Percentiles rank a stretch among this genome's conserved stretches.
Conservation (phyloP, 768 basidiomycete genomes). For the Infundibulicybe gibba region DNA sequence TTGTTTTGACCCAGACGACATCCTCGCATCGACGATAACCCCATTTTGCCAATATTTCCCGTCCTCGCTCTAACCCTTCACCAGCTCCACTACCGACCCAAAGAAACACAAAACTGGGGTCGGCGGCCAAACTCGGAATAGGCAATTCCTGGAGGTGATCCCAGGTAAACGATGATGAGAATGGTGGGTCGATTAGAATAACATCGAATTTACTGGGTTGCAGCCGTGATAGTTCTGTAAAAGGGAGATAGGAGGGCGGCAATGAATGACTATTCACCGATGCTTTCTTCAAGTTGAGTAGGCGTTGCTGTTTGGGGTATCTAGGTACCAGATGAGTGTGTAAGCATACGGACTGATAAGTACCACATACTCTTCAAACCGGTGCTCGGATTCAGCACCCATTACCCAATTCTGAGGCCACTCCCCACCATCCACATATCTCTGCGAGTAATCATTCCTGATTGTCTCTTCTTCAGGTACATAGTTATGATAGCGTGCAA, state of each 20-base stretch:
- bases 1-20: constrained; percentile 98
- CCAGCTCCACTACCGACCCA: constrained; percentile 94
- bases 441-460: constrained; percentile 89
- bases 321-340: constrained; percentile 33
- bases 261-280: constrained; percentile 69
- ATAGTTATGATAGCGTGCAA: constrained; percentile 74
- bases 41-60: constrained; percentile 91
- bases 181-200: constrained; percentile 88
- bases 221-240: constrained; percentile 50
- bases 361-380: constrained; percentile 88
- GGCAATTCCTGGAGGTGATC: constrained; percentile 80
- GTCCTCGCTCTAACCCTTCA: constrained; percentile 87
- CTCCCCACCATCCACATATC: constrained; percentile 87
- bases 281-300: constrained; percentile 79
- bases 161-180: constrained; percentile 85
- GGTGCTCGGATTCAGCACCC: constrained; percentile 81
- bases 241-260: constrained; percentile 70
- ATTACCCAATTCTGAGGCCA: constrained; percentile 95
- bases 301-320: constrained; percentile 89
- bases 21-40: constrained; percentile 95
- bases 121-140: constrained; percentile 77
- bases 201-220: constrained; percentile 81
- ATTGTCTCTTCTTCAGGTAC: constrained; percentile 95
- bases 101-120: constrained; percentile 91
- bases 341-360: not conserved